Base-by-base conservation (phyloP, 2,329 filamentous ascomycete genomes). In the Apiospora sp. region DNA sequence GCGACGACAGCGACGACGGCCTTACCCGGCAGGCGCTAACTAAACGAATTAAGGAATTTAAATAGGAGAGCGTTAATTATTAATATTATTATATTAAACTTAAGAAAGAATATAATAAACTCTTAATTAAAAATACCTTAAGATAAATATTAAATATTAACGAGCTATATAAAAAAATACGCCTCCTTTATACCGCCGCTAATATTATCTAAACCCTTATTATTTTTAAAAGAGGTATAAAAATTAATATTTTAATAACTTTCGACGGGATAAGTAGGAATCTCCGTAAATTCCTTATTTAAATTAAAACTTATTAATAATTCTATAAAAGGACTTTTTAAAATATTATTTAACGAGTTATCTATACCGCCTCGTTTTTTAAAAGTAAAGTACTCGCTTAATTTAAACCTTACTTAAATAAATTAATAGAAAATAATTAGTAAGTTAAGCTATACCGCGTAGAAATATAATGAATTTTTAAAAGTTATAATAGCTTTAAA, bases 341-440 rank as follows among this genome's bases (percentile, higher is more conserved):
- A 2, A 22, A 49, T 10, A 6, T n/a, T 6, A 49, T 5, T n/a
- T 49, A 49, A n/a, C 8, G n/a, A n/a, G 19, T 49, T n/a, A 49
- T 49, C 2, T 49, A 49, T 49, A 49, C n/a, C 1, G n/a, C 8
- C 1, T n/a, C 10, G 3, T 49, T 49, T 22, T 10, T 49, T 3
- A 49, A 49, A 49, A 22, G 19, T n/a, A 49, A 49, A 22, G 19
- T 22, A 7, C n/a, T 49, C 1, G 8, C n/a, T n/a, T 49, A n/a
- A 49, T 49, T 49, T 49, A 49, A 49, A n/a, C 14, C n/a, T 49
- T 49, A 49, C n/a, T 49, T 49, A n/a, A 49, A 49, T 49, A n/a
- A 49, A 49, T 49, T 49, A n/a, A 49, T 49, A 49, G 7, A 49
- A n/a, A 6, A n/a, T n/a, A 6, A 49, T 49, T 49, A 49, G n/a